Evolutionary conservation across 169 alveolate species (phyloP).

Genomic region (Pseudocohnilembus persalinus): DNA sequence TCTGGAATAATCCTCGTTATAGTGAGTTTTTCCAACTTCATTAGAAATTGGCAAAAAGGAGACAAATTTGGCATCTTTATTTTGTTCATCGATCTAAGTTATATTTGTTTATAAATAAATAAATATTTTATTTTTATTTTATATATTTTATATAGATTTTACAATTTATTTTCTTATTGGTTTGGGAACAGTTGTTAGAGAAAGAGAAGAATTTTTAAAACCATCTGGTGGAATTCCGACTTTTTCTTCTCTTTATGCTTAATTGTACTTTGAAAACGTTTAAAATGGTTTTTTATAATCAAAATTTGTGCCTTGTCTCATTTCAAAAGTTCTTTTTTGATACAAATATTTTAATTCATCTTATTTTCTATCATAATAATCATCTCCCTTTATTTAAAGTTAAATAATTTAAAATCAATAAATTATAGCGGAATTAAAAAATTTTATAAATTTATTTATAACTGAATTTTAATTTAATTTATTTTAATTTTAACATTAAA

Average conservation of each 20-base stretch:
- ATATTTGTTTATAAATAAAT: slow-evolving; percentile 2
- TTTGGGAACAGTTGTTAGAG: slow-evolving; percentile 35
- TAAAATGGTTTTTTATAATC: slow-evolving; percentile 29
- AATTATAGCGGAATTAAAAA: no score
- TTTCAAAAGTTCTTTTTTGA: slow-evolving; percentile 12
- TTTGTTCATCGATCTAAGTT: slow-evolving; percentile 18
- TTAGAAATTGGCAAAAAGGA: slow-evolving; percentile 1
- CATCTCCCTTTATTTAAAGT: no score
- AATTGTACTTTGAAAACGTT: slow-evolving; percentile 15
- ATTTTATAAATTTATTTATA: no score
- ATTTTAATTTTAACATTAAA: no score
- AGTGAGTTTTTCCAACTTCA: slow-evolving; percentile 4
- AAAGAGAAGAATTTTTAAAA: slow-evolving; percentile 20
- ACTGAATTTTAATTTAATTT: no score
- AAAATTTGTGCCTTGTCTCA: slow-evolving; percentile 4
- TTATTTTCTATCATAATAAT: neutral
- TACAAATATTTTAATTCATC: slow-evolving; percentile 34
- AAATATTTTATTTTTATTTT: neutral
- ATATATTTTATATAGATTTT: slow-evolving; percentile 1
- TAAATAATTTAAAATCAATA: no score
- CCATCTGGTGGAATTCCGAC: slow-evolving; percentile 45
- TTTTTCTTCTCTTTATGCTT: slow-evolving; percentile 25
- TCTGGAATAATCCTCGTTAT: slow-evolving; percentile 30
- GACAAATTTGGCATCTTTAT: neutral
- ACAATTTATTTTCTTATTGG: slow-evolving; percentile 21